phyloP scores from a whole-genome alignment of 805 yeast genomes.

The Candida adriatica region DNA sequence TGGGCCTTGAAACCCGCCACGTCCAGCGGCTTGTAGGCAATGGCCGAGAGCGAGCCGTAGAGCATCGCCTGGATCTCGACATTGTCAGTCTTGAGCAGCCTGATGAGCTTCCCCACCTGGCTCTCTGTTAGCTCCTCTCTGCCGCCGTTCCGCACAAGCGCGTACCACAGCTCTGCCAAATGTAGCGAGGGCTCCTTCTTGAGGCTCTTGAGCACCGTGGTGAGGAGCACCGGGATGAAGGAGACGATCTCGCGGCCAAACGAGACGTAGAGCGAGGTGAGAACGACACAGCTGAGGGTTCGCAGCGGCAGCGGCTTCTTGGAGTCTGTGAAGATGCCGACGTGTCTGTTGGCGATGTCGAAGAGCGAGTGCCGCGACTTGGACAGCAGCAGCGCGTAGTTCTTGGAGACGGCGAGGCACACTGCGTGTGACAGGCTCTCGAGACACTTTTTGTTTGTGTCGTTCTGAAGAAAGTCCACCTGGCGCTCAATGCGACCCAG shows the following conservation, averaged over 20 bases:
- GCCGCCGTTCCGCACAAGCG: constrained; percentile 21
- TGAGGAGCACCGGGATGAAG: constrained; percentile 26
- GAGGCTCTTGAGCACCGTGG: constrained; percentile 26
- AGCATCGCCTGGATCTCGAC: constrained; percentile 13
- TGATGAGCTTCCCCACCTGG: constrained; percentile 11
- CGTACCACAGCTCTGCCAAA: constrained; percentile 15
- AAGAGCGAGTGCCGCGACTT: constrained; percentile 19
- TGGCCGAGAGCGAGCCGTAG: constrained; percentile 12
- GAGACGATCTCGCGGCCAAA: constrained; percentile 29
- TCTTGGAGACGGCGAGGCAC: constrained; percentile 15
- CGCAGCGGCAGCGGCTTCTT: constrained; percentile 24
- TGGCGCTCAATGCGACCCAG: constrained; percentile 14
- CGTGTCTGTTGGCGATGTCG: constrained; percentile 25
- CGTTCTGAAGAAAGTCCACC: constrained; percentile 18
- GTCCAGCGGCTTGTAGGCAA: constrained; percentile 26
- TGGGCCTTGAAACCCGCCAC: constrained; percentile 22
- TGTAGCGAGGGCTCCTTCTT: constrained; percentile 26
- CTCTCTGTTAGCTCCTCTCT: constrained; percentile 12
- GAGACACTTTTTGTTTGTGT: constrained; percentile 12
- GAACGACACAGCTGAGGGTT: constrained; percentile 23
- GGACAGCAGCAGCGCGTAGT: constrained; percentile 16
- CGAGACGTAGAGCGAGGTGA: constrained; percentile 26
- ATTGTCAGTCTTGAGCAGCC: constrained; percentile 17
- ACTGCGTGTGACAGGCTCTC: constrained; percentile 15
- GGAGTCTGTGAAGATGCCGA: constrained; percentile 21